Base-by-base conservation (phyloP, 768 basidiomycete species). In the Russula olivacea region DNA sequence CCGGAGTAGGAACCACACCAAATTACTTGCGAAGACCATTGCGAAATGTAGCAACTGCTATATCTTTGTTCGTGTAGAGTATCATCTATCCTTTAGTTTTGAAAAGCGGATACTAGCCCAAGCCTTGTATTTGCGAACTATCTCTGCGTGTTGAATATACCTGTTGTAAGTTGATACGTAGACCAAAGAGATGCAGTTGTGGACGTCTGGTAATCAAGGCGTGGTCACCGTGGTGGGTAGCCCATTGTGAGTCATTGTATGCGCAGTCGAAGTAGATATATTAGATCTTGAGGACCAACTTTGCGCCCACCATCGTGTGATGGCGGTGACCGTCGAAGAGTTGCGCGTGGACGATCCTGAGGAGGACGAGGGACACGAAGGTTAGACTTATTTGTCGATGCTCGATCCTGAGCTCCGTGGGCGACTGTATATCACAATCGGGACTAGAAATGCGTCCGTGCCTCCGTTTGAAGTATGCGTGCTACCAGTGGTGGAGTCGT, bases 381-480 rank as follows among this genome's bases (percentile, higher is more conserved):
- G 77, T 4, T 68, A 74, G 5, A 75, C 75, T 55, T 86, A 91
- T 54, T 63, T 86, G 7, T 72, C 74, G 15, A 58, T 66, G 41
- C 68, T 92, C 17, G 76, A 80, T 0, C 71, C 76, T 5, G 78
- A 80, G 14, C 67, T 88, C 12, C 76, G 76, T 59, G 68, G 75
- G 6, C 64, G 82, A 61, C 73, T 95, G 69, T 96, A 98, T 71
- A 81, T 98, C 59, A 98, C 97, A 0, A 85, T 98, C 6, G 97
- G 91, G 9, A 95, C 91, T 17, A 69, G 71, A 54, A 70, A 79
- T 48, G 71, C 72, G 15, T 74, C 75, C 10, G 76, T 94, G 3
- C 61, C 70, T 0, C 78, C 91, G 2, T 81, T 89, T 23, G 92
- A 95, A 74, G 91, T 86, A 17, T 86, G 77, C 73, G 75, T 56